These are phyloP conservation scores for Trametes polyzona DNA, from an alignment of 1,284 basidiomycete genomes.

Conservation along the genomic window DNA sequence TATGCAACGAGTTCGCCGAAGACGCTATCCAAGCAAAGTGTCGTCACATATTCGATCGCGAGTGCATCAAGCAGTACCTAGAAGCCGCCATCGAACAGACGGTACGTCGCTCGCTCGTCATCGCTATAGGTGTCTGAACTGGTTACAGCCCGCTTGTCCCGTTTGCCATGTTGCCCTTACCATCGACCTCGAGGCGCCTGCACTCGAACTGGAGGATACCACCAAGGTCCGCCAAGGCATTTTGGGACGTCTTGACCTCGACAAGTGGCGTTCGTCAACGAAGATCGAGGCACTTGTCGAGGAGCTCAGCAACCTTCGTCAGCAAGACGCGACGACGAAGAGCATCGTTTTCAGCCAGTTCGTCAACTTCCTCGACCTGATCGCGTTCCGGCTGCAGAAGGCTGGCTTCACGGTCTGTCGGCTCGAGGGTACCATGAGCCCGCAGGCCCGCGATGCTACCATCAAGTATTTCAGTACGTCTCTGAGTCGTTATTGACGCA, in stretches of 20 bases:
- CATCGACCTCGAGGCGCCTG: constrained; percentile 93
- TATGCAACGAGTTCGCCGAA: constrained; percentile 98
- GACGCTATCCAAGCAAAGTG: constrained; percentile 96
- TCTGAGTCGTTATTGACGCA: neutral
- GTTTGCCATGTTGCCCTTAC: constrained; percentile 94
- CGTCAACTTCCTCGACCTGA: constrained; percentile 88
- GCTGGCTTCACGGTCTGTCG: constrained; percentile 94
- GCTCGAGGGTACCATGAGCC: constrained; percentile 96
- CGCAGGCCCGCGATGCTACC: constrained; percentile 93
- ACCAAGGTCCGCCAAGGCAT: constrained; percentile 86
- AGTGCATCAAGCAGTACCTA: constrained; percentile 95
- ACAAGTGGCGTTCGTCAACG: constrained; percentile 92
- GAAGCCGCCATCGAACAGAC: constrained; percentile 73
- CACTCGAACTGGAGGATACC: constrained; percentile 79
- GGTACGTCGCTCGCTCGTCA: constrained; percentile 45
- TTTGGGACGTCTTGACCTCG: constrained; percentile 86
- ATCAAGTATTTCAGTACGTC: constrained; percentile 90
- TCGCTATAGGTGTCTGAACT: neutral
- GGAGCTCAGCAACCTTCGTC: constrained; percentile 84
- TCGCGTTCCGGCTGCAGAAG: constrained; percentile 90
- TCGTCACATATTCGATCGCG: constrained; percentile 89
- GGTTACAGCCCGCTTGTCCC: constrained; percentile 83
- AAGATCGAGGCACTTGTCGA: constrained; percentile 98
- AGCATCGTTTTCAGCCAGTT: constrained; percentile 97
- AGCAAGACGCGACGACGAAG: constrained; percentile 92